Base-by-base conservation (phyloP, 805 yeast genomes). In the Dipodascus albidus region DNA sequence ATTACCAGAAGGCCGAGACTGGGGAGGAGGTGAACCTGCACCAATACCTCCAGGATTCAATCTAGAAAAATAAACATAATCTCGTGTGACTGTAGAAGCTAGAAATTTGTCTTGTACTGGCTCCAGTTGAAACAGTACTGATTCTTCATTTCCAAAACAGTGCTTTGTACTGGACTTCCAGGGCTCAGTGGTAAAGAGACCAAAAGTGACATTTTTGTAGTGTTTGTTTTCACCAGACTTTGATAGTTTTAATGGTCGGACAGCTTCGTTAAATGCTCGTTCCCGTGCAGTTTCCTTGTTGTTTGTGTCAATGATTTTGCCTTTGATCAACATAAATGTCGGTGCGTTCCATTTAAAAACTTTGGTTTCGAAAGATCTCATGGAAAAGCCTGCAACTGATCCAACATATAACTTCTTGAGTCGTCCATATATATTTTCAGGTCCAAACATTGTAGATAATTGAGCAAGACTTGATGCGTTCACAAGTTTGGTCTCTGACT, bases 261-360 rank as follows among this genome's bases (percentile, higher is more conserved):
- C 49, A 47, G 52, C 56, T 23, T 60, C 62, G 23, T 58, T 54
- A 31, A 65, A 64, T 3, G 59, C 53, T 3, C 60, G 53, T 22
- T 56, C 60, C 21, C 64, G 38, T 21, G 60, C 57, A 9, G 56
- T 55, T n/a, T 50, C 51, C 4, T 65, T 61, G n/a, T 51, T 53
- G 2, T 52, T 54, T 3, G 58, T 33, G 38, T 44, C 23, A 3
- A 65, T 54, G 15, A 58, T 64, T 59, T 74, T 76, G 0, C 97
- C 98, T 2, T 80, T 76, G 0, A 91, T 71, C 0, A 90, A 55
- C 6, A 90, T 59, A 1, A 91, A 64, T 0, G 96, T 79, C 0
- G 96, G 96, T 0, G 96, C 93, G 59, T 79, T 81, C 96, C 97
- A 91, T 60, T 89, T 87, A 71, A 87, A 80, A 0, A 84, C 85